A percentile compares a stretch with the other conserved stretches of the same genome.
phyloP scores from a whole-genome alignment of 345 rosid species.

The Bruguiera gymnorhiza region DNA sequence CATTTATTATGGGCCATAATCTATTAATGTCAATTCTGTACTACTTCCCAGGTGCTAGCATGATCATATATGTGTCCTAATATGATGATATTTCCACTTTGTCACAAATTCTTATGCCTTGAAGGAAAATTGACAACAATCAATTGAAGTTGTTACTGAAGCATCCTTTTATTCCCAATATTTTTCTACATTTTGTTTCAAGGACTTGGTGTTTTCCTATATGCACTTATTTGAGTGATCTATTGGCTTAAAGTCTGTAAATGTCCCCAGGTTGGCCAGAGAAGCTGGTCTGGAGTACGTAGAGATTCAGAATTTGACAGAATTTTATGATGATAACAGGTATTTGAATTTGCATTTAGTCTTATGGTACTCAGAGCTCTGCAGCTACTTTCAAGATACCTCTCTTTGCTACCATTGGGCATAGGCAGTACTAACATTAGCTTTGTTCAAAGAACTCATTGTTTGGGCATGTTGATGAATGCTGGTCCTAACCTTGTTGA shows the following conservation, averaged over 20 bases:
- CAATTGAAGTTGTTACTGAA: too few species aligned
- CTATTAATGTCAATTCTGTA: background rate
- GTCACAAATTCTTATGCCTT: too few species aligned
- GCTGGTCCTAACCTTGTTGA: constrained; percentile 76
- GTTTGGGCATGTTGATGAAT: constrained; percentile 68
- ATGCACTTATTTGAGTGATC: background rate
- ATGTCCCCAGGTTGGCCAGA: constrained; percentile 68
- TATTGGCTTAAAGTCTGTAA: constrained; percentile 5
- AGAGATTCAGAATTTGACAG: constrained; percentile 90
- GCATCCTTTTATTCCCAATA: background rate
- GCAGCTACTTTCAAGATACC: background rate
- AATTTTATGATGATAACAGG: constrained; percentile 93
- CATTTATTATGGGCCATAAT: too few species aligned
- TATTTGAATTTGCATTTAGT: constrained; percentile 15
- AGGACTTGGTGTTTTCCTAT: background rate
- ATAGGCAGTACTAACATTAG: background rate
- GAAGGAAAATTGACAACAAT: too few species aligned
- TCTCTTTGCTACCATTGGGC: background rate
- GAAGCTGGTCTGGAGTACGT: constrained; percentile 96
- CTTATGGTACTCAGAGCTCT: background rate
- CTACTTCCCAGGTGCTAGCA: background rate
- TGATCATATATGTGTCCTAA: background rate
- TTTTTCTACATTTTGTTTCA: background rate
- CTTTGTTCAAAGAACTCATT: constrained; percentile 45
- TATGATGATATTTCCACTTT: background rate